These are phyloP conservation scores for Quercus alba DNA, from an alignment of 306 rosid genomes.

Conservation along the genomic window DNA sequence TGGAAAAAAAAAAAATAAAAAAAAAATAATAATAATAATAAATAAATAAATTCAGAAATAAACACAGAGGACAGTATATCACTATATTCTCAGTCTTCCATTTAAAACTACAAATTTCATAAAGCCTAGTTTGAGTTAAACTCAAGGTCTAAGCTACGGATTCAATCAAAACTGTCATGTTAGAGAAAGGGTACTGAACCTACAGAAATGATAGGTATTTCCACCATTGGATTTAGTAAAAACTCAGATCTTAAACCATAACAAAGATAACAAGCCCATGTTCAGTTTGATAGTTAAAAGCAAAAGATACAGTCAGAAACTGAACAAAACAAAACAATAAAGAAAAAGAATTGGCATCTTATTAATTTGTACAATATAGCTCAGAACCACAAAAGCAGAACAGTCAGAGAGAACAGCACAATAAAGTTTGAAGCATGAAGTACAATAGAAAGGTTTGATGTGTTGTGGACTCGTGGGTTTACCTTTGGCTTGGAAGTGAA, in stretches of 20 bases:
- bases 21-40: too few relatives aligned
- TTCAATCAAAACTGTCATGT: not conserved
- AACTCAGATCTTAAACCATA: not conserved
- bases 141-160: not conserved
- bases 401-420: not conserved
- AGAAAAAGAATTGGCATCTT: not conserved
- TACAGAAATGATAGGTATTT: not conserved
- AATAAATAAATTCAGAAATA: not conserved
- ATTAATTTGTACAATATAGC: not conserved
- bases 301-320: not conserved
- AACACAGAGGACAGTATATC: not conserved
- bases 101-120: not conserved
- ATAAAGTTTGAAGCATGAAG: not conserved
- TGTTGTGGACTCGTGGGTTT: not conserved
- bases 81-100: not conserved
- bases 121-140: not conserved
- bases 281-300: not conserved
- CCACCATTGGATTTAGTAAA: not conserved
- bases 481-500: conserved; percentile 38
- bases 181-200: not conserved
- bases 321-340: not conserved
- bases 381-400: not conserved
- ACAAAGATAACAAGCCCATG: not conserved
- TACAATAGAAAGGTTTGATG: not conserved
- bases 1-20: not conserved